Evolutionary conservation across 1,139 yeast species (phyloP), one percentile per base, ranked within the genome.

Genomic region (Pichia sp.): DNA sequence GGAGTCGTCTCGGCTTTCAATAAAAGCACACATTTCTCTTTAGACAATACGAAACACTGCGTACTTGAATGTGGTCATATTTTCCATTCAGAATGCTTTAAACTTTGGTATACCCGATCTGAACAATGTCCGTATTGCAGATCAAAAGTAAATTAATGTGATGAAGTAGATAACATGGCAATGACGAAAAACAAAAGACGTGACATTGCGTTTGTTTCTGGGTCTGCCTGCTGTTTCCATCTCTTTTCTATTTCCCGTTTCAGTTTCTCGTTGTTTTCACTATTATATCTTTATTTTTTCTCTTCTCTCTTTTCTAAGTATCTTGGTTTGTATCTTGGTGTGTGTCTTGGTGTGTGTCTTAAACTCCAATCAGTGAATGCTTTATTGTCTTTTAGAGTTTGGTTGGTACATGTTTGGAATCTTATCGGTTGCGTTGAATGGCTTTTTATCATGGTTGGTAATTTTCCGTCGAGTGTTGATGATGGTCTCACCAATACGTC

Each of bases 121-220:
- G 56, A 55, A 27, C 61, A 64, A 4, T 75, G 81, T 56, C 81
- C 81, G 0, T 60, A 71, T 27, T 75, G 80, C 52, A 57, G 80
- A 36, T 52, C 29, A 10, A 41, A 41, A 36, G 48, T 56, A 10
- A 8, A 31, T 8, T 29, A 29, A 29, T 7, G n/a, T n/a, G n/a
- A n/a, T n/a, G n/a, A n/a, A n/a, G n/a, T n/a, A n/a, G n/a, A n/a
- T n/a, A n/a, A n/a, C n/a, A n/a, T n/a, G n/a, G n/a, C n/a, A n/a
- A n/a, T n/a, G n/a, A n/a, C n/a, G n/a, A n/a, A n/a, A n/a, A n/a
- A n/a, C n/a, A n/a, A n/a, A n/a, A n/a, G n/a, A n/a, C n/a, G n/a
- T 31, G 10, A 10, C 7, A 31, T 31, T 8, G 37, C 9, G 23
- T 35, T n/a, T 35, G 37, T 16, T 31, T 8, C 10, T 31, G 9